Conservation (phyloP, 2,329 filamentous ascomycete genomes). For the Venturia oleaginea region DNA sequence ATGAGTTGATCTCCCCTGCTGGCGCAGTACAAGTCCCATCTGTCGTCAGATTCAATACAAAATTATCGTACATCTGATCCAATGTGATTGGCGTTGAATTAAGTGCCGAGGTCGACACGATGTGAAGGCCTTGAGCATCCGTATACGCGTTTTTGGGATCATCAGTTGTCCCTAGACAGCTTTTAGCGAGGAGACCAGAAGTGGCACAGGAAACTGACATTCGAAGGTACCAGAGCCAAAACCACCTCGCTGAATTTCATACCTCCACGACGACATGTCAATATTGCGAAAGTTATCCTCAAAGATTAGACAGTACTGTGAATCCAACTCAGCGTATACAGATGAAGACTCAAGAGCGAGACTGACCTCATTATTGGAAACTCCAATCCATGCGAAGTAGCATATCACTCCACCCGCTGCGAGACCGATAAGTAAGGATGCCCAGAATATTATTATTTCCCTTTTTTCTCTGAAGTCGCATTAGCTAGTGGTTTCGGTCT, state of each 20-base stretch:
- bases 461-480: no score
- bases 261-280: slow-evolving; percentile 38
- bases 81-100: slow-evolving; percentile 30
- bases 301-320: slow-evolving; percentile 40
- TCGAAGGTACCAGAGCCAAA: slow-evolving; percentile 42
- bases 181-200: no score
- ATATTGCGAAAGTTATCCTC: slow-evolving; percentile 42
- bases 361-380: no score
- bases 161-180: slow-evolving; percentile 45
- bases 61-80: slow-evolving; percentile 21
- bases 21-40: slow-evolving; percentile 29
- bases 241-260: slow-evolving; percentile 37
- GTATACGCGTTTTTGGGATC: slow-evolving; percentile 41
- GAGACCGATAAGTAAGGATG: no score
- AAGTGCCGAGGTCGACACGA: slow-evolving; percentile 44
- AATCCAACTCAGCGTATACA: neutral
- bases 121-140: slow-evolving; percentile 42
- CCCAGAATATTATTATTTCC: no score
- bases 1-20: slow-evolving; percentile 27
- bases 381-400: no score
- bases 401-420: no score
- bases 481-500: no score
- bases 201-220: slow-evolving; percentile 12
- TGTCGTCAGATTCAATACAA: slow-evolving; percentile 35
- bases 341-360: no score